Percentiles rank a stretch among this genome's conserved stretches.
phyloP scores from a whole-genome alignment of 257 asterid genomes.

The Ophiorrhiza pumila region DNA sequence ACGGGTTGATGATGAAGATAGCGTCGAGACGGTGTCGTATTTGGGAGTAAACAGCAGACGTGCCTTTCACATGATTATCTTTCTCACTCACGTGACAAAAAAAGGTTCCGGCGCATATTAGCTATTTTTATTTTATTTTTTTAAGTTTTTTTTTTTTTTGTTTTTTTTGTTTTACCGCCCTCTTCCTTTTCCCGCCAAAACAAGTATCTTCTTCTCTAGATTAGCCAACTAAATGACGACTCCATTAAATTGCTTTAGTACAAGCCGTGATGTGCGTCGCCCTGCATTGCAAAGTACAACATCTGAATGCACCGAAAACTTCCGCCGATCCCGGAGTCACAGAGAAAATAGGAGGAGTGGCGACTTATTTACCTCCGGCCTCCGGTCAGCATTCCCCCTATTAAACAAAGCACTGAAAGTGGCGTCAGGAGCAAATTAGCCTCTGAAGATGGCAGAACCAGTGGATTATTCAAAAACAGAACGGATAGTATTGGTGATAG shows the following conservation, averaged over 20 bases:
- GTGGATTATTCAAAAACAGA: conserved; percentile 55
- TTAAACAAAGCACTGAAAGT: background rate
- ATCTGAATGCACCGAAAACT: no score
- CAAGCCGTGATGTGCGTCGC: no score
- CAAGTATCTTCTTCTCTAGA: conserved; percentile 3
- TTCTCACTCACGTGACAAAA: conserved; percentile 15
- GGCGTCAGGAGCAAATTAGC: conserved; percentile 24
- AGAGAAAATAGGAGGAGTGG: no score
- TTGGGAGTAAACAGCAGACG: background rate
- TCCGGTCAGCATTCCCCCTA: background rate
- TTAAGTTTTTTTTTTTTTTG: background rate
- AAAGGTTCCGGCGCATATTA: background rate
- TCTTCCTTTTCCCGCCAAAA: conserved; percentile 45
- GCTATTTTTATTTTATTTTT: background rate
- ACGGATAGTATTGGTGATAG: conserved; percentile 69
- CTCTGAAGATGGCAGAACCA: conserved; percentile 38
- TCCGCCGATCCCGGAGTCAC: no score
- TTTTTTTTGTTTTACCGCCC: conserved; percentile 33
- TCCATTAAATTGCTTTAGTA: background rate
- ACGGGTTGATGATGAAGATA: conserved; percentile 28
- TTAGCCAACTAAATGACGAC: background rate
- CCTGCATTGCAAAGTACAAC: no score
- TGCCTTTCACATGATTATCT: conserved; percentile 12
- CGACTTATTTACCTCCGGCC: background rate
- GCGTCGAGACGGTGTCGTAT: conserved; percentile 24